These are phyloP conservation scores for Mucor mucedo DNA, from an alignment of 371 early-diverging fungal genomes.

Conservation along the genomic window DNA sequence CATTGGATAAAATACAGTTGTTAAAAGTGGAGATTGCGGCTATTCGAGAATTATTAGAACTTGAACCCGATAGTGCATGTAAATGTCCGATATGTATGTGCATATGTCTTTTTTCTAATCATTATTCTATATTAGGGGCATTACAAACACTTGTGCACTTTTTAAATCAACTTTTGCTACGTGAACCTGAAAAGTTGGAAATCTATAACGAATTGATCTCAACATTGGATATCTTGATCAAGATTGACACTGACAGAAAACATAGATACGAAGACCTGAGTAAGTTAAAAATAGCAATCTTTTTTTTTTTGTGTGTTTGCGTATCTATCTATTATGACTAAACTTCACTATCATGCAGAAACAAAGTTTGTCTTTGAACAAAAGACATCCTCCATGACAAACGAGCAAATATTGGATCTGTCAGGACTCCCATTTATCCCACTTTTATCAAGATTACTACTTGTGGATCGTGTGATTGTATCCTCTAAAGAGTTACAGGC, in stretches of 20 bases:
- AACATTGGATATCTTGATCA: conserved; percentile 55
- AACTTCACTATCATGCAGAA: conserved; percentile 18
- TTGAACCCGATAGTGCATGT: conserved; percentile 92
- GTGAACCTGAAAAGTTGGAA: conserved; percentile 15
- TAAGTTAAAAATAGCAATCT: conserved; percentile 29
- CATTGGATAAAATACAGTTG: conserved; percentile 47
- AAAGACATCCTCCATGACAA: conserved; percentile 19
- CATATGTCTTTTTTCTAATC: not conserved
- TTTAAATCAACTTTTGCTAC: conserved; percentile 41
- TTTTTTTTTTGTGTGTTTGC: not conserved
- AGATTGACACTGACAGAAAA: conserved; percentile 63
- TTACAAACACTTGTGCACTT: conserved; percentile 57
- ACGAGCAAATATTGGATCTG: conserved; percentile 19
- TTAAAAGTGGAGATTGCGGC: conserved; percentile 66
- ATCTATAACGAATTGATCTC: conserved; percentile 57
- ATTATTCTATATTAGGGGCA: conserved; percentile 43
- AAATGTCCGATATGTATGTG: conserved; percentile 26
- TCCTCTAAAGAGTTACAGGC: conserved; percentile 4
- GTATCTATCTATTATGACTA: not conserved
- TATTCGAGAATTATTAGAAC: conserved; percentile 79
- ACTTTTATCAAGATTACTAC: conserved; percentile 18
- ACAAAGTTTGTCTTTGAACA: conserved; percentile 41
- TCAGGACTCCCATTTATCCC: conserved; percentile 8
- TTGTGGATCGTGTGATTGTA: conserved; percentile 12
- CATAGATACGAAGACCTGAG: conserved; percentile 71